A percentile compares a stretch with the other conserved stretches of the same genome.
phyloP scores from a whole-genome alignment of 257 asterid genomes.

The Anisodus acutangulus region DNA sequence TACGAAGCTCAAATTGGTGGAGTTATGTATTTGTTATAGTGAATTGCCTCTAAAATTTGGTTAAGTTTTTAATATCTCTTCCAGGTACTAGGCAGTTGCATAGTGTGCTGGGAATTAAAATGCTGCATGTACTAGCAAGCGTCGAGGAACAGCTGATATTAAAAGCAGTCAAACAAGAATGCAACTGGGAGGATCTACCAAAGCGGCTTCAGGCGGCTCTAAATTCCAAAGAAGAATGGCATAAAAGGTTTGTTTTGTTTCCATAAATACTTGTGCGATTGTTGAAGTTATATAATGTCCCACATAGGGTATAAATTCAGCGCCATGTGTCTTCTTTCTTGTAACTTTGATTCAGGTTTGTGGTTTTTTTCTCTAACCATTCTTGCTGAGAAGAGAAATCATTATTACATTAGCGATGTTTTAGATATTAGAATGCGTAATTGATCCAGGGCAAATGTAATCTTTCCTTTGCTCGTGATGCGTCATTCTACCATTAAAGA shows the following conservation, averaged over 20 bases:
- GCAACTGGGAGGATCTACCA: constrained; percentile 82
- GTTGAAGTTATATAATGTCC: background rate
- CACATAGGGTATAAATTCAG: background rate
- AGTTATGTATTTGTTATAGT: too few relatives aligned
- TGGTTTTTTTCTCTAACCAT: too few relatives aligned
- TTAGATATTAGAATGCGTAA: background rate
- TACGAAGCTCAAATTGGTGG: too few relatives aligned
- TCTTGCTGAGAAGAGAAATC: background rate
- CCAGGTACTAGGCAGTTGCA: constrained; percentile 6
- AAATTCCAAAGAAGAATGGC: constrained; percentile 94
- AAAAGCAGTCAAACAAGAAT: constrained; percentile 80
- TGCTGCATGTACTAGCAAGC: constrained; percentile 78
- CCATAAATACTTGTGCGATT: background rate
- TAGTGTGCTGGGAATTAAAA: constrained; percentile 34
- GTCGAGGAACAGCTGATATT: constrained; percentile 85
- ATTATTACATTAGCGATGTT: background rate
- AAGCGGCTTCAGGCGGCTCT: constrained; percentile 90
- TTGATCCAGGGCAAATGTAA: background rate
- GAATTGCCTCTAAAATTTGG: background rate
- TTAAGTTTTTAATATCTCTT: background rate
- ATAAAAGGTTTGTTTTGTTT: constrained; percentile 60
- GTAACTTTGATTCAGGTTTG: background rate
- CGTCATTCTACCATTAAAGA: background rate
- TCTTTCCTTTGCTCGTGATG: background rate
- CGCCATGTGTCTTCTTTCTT: background rate